Evolutionary conservation across 495 filamentous ascomycete genomes (phyloP), one percentile per base, ranked within the genome.

Genomic region (Aspergillus bridgeri): DNA sequence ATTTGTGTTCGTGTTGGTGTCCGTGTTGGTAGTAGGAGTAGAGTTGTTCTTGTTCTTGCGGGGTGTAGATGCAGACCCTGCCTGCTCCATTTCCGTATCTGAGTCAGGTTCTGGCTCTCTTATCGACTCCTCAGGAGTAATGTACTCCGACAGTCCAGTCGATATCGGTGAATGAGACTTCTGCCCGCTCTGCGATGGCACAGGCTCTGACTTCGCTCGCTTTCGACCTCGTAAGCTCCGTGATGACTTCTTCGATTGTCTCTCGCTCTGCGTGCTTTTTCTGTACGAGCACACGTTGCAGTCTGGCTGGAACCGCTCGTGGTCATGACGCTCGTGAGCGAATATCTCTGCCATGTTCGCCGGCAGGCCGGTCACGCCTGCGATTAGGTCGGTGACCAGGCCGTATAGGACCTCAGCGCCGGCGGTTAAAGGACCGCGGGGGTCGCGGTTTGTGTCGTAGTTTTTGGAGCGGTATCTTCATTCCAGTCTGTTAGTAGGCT

Each of bases 341-440:
- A 67, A 52, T 7, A 71, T 72, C 57, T 81, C 81, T 58, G 90
- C 85, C 18, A 96, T 81, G 17, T 88, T 88, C 15, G 81, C 76
- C 0, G 93, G 92, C 21, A 97, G 83, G 60, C 95, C 91, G 5
- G 88, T 89, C 27, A 92, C 75, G 0, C 90, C 91, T 80, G 93
- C 89, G 64, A 88, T 80, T 49, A 98, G 82, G 57, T 79, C 86
- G 17, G 84, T 79, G 38, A 90, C 75, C 7, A 90, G 89, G 5
- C 90, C 90, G 15, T 93, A 74, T 3, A 96, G 69, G 0, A 90
- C 88, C 18, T 85, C 83, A 1, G 89, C 84, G 27, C 81, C 83
- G 15, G 88, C 89, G 7, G 86, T 83, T 18, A 92, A 79, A 0
- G 89, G 89, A 57, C 91, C 85, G 61, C 81, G 83, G 3, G 89